Conservation (phyloP, 1,139 yeast genomes). For the Yamadazyma conglobata region DNA sequence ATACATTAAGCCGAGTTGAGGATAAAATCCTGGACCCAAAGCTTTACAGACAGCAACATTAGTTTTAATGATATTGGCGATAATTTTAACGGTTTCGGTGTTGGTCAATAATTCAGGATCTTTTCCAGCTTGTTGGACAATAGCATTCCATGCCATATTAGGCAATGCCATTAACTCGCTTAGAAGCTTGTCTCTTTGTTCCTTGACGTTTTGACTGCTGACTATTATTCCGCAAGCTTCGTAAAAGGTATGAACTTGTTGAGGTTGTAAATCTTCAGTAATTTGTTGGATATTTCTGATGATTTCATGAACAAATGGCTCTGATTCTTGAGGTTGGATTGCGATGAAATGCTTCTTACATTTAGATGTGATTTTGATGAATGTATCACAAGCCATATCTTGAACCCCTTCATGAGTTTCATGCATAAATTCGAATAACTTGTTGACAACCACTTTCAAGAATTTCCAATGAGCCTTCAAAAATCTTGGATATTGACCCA, state of each 20-base stretch:
- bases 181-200: constrained; percentile 68
- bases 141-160: constrained; percentile 90
- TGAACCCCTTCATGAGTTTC: constrained; percentile 99
- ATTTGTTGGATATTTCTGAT: constrained; percentile 77
- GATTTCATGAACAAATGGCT: constrained; percentile 90
- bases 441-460: constrained; percentile 90
- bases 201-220: constrained; percentile 67
- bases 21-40: constrained; percentile 85
- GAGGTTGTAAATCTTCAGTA: constrained; percentile 92
- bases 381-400: constrained; percentile 99
- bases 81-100: constrained; percentile 85
- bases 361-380: constrained; percentile 89
- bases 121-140: constrained; percentile 81
- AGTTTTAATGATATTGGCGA: constrained; percentile 90
- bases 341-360: constrained; percentile 95
- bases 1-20: constrained; percentile 84
- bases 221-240: constrained; percentile 96
- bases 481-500: constrained; percentile 97
- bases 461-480: constrained; percentile 98
- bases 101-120: constrained; percentile 82
- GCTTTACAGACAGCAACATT: constrained; percentile 93
- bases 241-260: constrained; percentile 95
- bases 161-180: constrained; percentile 85
- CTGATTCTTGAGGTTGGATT: constrained; percentile 80
- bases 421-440: constrained; percentile 97